These are phyloP conservation scores for Aeschynomene evenia DNA, from an alignment of 306 rosid species.

Conservation along the genomic window DNA sequence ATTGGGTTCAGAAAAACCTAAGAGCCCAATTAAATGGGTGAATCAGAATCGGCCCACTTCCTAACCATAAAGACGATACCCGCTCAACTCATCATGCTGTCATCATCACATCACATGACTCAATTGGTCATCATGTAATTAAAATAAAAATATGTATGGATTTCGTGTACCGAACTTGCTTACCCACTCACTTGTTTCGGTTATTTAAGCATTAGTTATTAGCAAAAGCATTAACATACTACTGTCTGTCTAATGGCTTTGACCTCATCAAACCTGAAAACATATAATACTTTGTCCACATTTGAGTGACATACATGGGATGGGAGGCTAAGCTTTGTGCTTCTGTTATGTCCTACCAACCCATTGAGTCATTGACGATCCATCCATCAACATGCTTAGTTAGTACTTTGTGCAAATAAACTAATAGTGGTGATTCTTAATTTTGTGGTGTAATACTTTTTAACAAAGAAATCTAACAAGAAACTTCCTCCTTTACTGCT, in stretches of 20 bases:
- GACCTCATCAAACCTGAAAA: constrained; percentile 10
- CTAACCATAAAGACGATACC: too few relatives aligned
- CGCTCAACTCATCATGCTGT: background rate
- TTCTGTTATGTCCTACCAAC: background rate
- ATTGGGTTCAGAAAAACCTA: too few relatives aligned
- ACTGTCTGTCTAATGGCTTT: too few relatives aligned
- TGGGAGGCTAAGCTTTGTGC: background rate
- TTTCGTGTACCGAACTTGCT: background rate
- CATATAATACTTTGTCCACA: background rate
- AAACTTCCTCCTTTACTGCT: background rate
- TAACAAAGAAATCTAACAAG: too few relatives aligned
- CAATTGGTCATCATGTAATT: background rate
- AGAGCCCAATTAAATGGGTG: too few relatives aligned
- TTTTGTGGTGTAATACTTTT: too few relatives aligned
- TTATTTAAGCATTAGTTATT: constrained; percentile 6
- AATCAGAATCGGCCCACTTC: background rate
- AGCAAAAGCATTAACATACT: background rate
- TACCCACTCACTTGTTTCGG: background rate
- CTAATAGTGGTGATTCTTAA: too few relatives aligned
- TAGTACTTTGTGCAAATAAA: too few relatives aligned
- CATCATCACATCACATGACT: constrained; percentile 31
- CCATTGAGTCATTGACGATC: too few relatives aligned
- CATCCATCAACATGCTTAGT: background rate
- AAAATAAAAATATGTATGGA: background rate
- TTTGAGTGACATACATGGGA: too few relatives aligned